Evolutionary conservation across 331 rosid genomes (phyloP).

Genomic region (Stylosanthes scabra): DNA sequence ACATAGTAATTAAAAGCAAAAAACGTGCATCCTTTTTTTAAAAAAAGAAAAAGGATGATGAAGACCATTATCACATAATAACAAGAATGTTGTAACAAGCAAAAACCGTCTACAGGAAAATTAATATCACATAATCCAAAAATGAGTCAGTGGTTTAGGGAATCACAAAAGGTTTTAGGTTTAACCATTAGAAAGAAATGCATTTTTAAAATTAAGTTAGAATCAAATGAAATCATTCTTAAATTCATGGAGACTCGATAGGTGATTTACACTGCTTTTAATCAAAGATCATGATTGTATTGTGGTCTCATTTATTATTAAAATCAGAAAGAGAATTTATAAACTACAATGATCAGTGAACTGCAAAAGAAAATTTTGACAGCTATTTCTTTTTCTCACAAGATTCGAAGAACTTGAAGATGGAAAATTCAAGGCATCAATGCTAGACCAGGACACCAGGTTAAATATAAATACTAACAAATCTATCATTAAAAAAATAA

Average conservation of each 20-base stretch:
- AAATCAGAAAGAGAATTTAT: neutral
- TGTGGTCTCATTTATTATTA: neutral
- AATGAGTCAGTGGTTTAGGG: neutral
- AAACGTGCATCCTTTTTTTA: neutral
- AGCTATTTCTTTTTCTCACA: neutral
- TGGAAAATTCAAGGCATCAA: neutral
- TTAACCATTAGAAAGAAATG: neutral
- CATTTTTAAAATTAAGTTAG: neutral
- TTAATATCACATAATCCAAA: neutral
- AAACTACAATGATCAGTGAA: neutral
- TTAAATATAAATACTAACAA: neutral
- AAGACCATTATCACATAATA: neutral
- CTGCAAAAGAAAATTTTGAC: neutral
- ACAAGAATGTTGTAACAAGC: neutral
- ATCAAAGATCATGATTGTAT: conserved; percentile 3
- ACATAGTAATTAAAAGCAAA: neutral
- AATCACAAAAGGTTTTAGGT: neutral
- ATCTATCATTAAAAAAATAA: neutral
- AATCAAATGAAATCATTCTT: neutral
- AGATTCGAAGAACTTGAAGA: neutral
- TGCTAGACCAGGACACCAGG: too few species aligned
- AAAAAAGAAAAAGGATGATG: too few species aligned
- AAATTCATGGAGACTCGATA: neutral
- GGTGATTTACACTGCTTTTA: neutral
- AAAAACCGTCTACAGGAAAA: conserved; percentile 11